Conservation (phyloP, 768 basidiomycete species). For the Leccinum broughii region DNA sequence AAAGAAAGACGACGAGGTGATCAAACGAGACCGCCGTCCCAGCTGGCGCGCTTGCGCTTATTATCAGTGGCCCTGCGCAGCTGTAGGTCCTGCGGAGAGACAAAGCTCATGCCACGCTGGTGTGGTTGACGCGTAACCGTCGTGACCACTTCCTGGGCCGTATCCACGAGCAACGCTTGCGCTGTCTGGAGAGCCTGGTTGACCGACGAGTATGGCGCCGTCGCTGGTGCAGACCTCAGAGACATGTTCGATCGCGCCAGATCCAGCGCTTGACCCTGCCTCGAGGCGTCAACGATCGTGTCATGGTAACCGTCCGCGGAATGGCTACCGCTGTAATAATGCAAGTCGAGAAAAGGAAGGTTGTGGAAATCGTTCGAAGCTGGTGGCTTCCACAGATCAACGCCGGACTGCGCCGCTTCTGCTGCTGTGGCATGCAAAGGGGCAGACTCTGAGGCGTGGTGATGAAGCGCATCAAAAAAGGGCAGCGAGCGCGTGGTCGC, state of each 20-base stretch:
- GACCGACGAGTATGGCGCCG: conserved; percentile 26
- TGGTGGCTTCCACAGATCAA: conserved; percentile 34
- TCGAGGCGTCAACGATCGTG: conserved; percentile 24
- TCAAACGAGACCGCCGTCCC: conserved; percentile 47
- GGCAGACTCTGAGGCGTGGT: conserved; percentile 23
- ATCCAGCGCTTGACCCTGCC: conserved; percentile 53
- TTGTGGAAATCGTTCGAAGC: conserved; percentile 41
- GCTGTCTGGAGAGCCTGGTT: conserved; percentile 37
- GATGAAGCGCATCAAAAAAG: conserved; percentile 32
- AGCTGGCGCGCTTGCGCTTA: conserved; percentile 58
- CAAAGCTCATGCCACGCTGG: conserved; percentile 53
- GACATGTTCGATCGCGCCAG: conserved; percentile 42
- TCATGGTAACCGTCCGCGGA: conserved; percentile 31
- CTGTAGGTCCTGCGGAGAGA: conserved; percentile 53
- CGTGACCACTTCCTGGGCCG: conserved; percentile 12
- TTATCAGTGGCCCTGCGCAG: conserved; percentile 49
- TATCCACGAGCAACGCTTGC: conserved; percentile 28
- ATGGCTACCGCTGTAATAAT: conserved; percentile 52
- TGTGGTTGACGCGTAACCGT: conserved; percentile 27
- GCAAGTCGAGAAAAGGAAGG: conserved; percentile 71
- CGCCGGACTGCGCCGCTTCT: conserved; percentile 14
- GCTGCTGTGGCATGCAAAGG: conserved; percentile 21
- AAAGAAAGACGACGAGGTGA: neutral
- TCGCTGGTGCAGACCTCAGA: conserved; percentile 29
- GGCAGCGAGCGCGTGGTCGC: conserved; percentile 36